phyloP scores from a whole-genome alignment of 2,329 filamentous ascomycete genomes.

The Monascus ruber region DNA sequence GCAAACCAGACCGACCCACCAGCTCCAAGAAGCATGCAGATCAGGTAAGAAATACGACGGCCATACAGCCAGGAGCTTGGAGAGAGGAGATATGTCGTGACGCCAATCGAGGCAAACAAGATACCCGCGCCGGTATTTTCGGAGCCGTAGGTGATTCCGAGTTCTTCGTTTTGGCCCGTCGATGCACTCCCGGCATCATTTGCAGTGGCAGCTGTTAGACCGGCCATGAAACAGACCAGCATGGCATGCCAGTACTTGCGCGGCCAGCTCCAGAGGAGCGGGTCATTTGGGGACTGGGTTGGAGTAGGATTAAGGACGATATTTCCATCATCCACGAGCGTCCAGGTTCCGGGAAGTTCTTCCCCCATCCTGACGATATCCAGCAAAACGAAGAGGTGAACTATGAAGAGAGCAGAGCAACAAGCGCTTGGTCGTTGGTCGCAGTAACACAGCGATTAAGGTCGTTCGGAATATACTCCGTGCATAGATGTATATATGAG shows the following conservation, averaged over 20 bases:
- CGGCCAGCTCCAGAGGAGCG: constrained; percentile 39
- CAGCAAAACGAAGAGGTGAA: background rate
- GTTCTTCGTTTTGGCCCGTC: constrained; percentile 39
- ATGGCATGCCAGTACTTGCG: constrained; percentile 42
- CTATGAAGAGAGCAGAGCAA: too few species aligned
- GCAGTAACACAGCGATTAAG: too few species aligned
- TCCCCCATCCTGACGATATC: constrained; percentile 5
- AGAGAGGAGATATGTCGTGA: constrained; percentile 43
- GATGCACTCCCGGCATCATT: constrained; percentile 45
- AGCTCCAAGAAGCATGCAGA: constrained; percentile 40
- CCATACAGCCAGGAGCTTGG: constrained; percentile 46
- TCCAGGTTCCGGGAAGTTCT: constrained; percentile 14
- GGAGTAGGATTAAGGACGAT: constrained; percentile 44
- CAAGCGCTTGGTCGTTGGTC: too few species aligned
- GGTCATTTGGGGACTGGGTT: constrained; percentile 42
- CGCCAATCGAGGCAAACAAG: constrained; percentile 45
- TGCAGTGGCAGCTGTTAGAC: constrained; percentile 44
- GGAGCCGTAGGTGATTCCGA: constrained; percentile 40
- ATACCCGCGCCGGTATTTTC: constrained; percentile 49
- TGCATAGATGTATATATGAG: too few species aligned
- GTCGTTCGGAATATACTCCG: too few species aligned
- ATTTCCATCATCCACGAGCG: constrained; percentile 25
- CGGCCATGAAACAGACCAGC: constrained; percentile 44
- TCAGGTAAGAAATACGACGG: constrained; percentile 43
- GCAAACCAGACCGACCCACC: constrained; percentile 21